These are phyloP conservation scores for Rugonectria rugulosa DNA, from an alignment of 2,329 filamentous ascomycete species.

Conservation along the genomic window DNA sequence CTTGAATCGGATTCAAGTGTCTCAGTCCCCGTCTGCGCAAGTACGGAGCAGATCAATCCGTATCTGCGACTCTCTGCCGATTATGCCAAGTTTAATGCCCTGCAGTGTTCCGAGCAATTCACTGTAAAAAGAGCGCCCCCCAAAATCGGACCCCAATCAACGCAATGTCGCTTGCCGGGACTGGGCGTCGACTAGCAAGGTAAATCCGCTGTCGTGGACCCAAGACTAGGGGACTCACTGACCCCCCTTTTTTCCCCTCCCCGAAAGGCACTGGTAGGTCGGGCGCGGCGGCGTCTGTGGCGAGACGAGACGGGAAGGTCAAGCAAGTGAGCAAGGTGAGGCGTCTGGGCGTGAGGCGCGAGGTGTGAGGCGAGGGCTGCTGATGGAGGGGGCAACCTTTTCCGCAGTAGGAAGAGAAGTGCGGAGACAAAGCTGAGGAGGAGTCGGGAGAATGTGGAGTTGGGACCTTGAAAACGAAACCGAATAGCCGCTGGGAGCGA, in stretches of 20 bases:
- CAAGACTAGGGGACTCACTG: constrained; percentile 11
- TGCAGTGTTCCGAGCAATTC: background rate
- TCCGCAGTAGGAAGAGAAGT: background rate
- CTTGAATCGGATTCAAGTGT: background rate
- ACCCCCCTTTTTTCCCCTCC: constrained; percentile 5
- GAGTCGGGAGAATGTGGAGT: constrained; percentile 11
- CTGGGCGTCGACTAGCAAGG: constrained; percentile 7
- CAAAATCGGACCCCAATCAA: constrained; percentile 3
- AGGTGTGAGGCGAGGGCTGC: constrained; percentile 1
- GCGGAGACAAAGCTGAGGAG: constrained; percentile 13
- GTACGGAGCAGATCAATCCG: background rate
- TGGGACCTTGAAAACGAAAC: too few relatives aligned
- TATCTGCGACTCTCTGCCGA: background rate
- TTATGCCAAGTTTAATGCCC: background rate
- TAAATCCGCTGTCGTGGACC: constrained; percentile 15
- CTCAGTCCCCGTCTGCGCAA: constrained; percentile 2
- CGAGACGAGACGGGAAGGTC: constrained; percentile 21
- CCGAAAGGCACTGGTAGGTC: background rate
- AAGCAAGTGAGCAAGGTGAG: constrained; percentile 1
- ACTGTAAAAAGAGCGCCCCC: too few relatives aligned
- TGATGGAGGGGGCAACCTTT: background rate
- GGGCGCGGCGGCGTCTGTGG: constrained; percentile 8
- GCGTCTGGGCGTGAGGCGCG: background rate
- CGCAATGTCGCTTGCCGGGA: constrained; percentile 16
- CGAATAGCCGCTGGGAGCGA: constrained; percentile 9